A percentile compares a stretch with the other conserved stretches of the same genome.
These are phyloP conservation scores for Corylus heterophylla DNA, from an alignment of 306 rosid genomes.

Conservation along the genomic window DNA sequence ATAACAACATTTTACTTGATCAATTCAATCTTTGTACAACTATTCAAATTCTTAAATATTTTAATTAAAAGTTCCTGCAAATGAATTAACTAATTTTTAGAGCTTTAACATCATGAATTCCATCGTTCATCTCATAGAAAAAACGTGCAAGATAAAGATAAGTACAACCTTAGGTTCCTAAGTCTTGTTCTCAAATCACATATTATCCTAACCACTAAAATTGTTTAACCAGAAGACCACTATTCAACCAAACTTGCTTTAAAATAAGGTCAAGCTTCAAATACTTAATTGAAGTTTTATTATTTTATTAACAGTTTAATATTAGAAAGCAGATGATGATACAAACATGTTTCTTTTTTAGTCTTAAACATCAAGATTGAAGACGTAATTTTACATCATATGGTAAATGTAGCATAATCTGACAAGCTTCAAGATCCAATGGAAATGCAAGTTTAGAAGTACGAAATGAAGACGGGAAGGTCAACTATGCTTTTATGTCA, in stretches of 20 bases:
- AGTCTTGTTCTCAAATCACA: background rate
- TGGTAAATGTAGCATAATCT: background rate
- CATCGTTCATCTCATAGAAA: too few relatives aligned
- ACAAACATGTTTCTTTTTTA: background rate
- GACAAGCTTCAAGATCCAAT: background rate
- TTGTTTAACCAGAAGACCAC: background rate
- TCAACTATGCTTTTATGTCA: background rate
- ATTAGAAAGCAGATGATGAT: background rate
- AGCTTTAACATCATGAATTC: background rate
- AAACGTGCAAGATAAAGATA: too few relatives aligned
- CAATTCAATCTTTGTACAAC: too few relatives aligned
- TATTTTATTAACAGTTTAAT: background rate
- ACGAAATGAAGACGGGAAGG: background rate
- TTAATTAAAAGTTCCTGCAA: background rate
- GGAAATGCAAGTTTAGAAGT: background rate
- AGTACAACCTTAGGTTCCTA: background rate
- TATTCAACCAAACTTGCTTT: background rate
- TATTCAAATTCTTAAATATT: background rate
- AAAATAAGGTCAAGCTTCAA: background rate
- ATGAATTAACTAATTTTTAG: background rate
- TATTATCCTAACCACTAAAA: background rate
- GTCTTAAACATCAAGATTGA: background rate
- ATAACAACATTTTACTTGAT: background rate
- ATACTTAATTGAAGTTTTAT: background rate
- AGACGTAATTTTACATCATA: background rate